Evolutionary conservation across 352 stramenopile species (phyloP), one percentile per base, ranked within the genome.

Genomic region (Phytophthora boehmeriae): DNA sequence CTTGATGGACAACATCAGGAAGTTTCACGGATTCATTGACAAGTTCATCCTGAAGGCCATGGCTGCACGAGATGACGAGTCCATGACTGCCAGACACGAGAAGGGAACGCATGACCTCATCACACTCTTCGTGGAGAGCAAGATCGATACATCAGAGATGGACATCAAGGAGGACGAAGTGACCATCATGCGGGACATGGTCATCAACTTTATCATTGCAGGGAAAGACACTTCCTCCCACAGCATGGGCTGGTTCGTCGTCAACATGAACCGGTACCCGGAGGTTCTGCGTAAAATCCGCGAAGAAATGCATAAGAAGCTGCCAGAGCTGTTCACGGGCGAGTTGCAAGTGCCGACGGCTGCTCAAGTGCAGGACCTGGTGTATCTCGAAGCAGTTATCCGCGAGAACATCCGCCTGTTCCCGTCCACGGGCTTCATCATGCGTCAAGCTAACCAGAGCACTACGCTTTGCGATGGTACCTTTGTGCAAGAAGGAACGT

Each of bases 141-240:
- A 74, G 22, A 22, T 61, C 28, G 53, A 64, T 42, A 43, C 59
- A 32, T 27, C 35, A 16, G 44, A 54, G 9, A 32, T 43, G 4
- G 50, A 60, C 8, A 38, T 55, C 35, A 32, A 59, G 20, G 56
- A 71, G 19, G 49, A 62, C 6, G 61, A 76, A 43, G 45, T 66
- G 5, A 58, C 61, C 16, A 63, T 69, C 36, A 66, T 92, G 22
- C 75, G 79, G 10, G 78, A 90, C 62, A 85, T 93, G 57, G 69
- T 88, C 28, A 69, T 86, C 43, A 88, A 74, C 49, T 87, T 92
- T 48, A 73, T 93, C 48, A 75, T 92, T 27, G 81, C 79, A 8
- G 84, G 82, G 50, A 74, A 83, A 20, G 84, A 92, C 66, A 89
- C 84, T n/a, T 83, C 78, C 1, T 65, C 81, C 0, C 73, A 76